A percentile compares a stretch with the other conserved stretches of the same genome.
Conservation (phyloP, 2,329 filamentous ascomycete species). For the Arthrocladium fulminans region DNA sequence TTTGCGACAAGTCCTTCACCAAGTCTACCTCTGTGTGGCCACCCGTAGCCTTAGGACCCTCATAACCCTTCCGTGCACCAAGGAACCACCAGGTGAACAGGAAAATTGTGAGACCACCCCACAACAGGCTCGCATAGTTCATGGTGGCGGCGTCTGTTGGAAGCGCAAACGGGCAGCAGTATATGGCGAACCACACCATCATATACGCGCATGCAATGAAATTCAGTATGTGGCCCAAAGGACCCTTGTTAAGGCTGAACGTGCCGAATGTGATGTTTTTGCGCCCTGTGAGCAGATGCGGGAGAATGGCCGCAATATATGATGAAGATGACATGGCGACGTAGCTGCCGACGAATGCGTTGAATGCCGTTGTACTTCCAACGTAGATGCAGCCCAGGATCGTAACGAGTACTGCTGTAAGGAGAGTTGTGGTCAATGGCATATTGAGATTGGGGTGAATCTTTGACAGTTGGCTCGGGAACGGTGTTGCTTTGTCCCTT, state of each 20-base stretch:
- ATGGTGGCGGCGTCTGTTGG: slow-evolving; percentile 40
- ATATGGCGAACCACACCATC: slow-evolving; percentile 48
- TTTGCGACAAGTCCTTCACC: background rate
- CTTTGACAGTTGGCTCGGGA: slow-evolving; percentile 37
- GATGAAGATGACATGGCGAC: slow-evolving; percentile 49
- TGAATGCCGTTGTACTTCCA: slow-evolving; percentile 37
- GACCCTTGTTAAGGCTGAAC: slow-evolving; percentile 43
- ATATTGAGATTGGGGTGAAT: slow-evolving; percentile 42
- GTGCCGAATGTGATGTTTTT: slow-evolving; percentile 43
- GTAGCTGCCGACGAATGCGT: slow-evolving; percentile 50
- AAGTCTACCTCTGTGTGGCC: background rate
- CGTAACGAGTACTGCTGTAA: slow-evolving; percentile 42
- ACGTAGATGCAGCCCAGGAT: slow-evolving; percentile 46
- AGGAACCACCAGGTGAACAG: slow-evolving; percentile 37
- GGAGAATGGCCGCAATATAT: slow-evolving; percentile 45
- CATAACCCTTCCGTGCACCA: slow-evolving; percentile 12
- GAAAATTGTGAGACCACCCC: slow-evolving; percentile 44
- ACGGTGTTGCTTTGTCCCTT: slow-evolving; percentile 50
- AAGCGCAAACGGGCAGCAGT: slow-evolving; percentile 48
- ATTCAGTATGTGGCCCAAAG: slow-evolving; percentile 44
- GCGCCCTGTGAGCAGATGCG: slow-evolving; percentile 44
- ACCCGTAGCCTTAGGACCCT: slow-evolving; percentile 1
- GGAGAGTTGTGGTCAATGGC: slow-evolving; percentile 49
- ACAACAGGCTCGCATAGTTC: slow-evolving; percentile 48
- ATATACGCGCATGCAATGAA: slow-evolving; percentile 45